A percentile compares a stretch with the other conserved stretches of the same genome.
These are phyloP conservation scores for Sugiyamaella qingdaonensis DNA, from an alignment of 805 yeast species.

Conservation along the genomic window DNA sequence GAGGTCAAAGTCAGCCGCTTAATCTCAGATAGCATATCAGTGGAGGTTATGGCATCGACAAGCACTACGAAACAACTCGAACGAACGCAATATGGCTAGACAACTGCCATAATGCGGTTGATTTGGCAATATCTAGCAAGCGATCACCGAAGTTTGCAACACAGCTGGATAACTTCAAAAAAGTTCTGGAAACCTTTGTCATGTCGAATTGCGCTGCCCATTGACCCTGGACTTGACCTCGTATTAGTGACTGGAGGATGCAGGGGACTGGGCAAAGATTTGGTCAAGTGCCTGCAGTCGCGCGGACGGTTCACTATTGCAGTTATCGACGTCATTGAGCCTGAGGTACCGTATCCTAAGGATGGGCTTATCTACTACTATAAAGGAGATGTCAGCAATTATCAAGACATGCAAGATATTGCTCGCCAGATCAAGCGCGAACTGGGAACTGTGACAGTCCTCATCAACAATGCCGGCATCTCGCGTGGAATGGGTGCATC, in stretches of 20 bases:
- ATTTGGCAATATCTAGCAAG: not conserved
- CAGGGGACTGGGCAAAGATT: constrained; percentile 69
- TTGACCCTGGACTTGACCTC: constrained; percentile 14
- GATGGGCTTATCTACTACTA: constrained; percentile 47
- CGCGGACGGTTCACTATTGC: constrained; percentile 40
- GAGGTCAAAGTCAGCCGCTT: too few relatives aligned
- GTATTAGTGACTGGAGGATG: constrained; percentile 82
- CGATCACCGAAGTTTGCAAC: not conserved
- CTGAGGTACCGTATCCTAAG: constrained; percentile 20
- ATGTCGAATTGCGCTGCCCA: not conserved
- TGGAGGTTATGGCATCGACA: too few relatives aligned
- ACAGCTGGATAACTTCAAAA: not conserved
- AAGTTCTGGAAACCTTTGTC: too few relatives aligned
- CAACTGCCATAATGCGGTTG: not conserved
- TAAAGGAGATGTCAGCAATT: constrained; percentile 65
- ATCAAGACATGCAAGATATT: constrained; percentile 40
- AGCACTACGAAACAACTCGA: not conserved
- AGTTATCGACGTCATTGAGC: constrained; percentile 54
- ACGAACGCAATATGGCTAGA: not conserved
- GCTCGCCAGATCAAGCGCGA: constrained; percentile 41
- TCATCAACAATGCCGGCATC: constrained; percentile 88
- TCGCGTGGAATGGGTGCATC: constrained; percentile 45
- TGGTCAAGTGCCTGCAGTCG: constrained; percentile 43
- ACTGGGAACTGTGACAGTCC: constrained; percentile 58
- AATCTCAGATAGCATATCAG: too few relatives aligned